Conservation (phyloP, 2,329 filamentous ascomycete species). For the Aspergillus texensis region DNA sequence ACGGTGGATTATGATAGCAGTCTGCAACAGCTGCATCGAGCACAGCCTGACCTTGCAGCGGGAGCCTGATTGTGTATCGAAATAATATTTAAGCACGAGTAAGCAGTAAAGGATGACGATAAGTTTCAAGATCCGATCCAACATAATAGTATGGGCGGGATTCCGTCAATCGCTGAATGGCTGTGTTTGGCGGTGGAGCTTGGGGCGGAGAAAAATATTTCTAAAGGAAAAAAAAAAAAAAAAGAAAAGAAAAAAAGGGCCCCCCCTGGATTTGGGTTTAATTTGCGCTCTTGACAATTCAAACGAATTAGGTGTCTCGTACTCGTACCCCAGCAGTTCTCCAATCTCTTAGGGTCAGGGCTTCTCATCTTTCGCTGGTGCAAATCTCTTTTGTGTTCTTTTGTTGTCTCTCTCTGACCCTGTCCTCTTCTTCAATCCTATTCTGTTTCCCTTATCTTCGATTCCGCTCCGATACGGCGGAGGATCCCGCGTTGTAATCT, state of each 20-base stretch:
- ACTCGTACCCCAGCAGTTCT: not conserved
- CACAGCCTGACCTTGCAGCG: not conserved
- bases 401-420: constrained; percentile 2
- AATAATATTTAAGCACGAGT: not conserved
- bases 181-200: not conserved
- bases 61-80: not conserved
- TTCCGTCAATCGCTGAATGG: constrained; percentile 2
- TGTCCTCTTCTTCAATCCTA: not conserved
- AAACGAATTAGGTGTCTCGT: constrained; percentile 2
- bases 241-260: not conserved
- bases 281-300: not conserved
- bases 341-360: constrained; percentile 1
- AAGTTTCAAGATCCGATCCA: not conserved
- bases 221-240: not conserved
- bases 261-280: not conserved
- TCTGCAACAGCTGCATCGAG: not conserved
- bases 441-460: not conserved
- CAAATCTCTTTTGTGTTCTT: not conserved
- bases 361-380: not conserved
- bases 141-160: not conserved
- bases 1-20: not conserved
- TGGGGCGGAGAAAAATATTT: not conserved
- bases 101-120: too few species aligned
- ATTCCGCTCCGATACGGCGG: constrained; percentile 1
- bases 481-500: not conserved